Evolutionary conservation across 139 green algal genomes (phyloP).

Genomic region (Chlamydomonas schloesseri): DNA sequence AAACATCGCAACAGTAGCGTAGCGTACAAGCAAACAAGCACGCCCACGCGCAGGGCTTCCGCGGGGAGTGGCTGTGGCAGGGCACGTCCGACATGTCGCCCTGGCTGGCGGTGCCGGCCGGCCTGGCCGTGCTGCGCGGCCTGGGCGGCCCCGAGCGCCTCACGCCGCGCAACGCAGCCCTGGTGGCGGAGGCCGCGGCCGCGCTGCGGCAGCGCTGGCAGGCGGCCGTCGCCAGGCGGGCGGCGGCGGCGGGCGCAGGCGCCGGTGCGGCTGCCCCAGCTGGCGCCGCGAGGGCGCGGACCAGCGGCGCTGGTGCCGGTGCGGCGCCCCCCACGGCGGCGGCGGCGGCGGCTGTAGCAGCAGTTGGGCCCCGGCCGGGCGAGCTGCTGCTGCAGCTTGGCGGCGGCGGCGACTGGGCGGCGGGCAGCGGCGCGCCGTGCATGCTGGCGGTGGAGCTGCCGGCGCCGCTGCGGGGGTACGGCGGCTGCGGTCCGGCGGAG

Average conservation of each 20-base stretch:
- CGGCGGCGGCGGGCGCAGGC: not conserved
- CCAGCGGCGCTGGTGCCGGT: not conserved
- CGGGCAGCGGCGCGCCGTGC: conserved; percentile 13
- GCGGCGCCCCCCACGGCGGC: not conserved
- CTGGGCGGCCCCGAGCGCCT: conserved; percentile 16
- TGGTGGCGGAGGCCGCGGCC: conserved; percentile 20
- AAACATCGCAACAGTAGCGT: too few species aligned
- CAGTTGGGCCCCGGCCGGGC: not conserved
- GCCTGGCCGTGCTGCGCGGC: conserved; percentile 31
- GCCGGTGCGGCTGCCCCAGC: not conserved
- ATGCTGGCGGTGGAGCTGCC: conserved; percentile 57
- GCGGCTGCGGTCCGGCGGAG: not conserved
- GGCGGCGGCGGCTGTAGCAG: not conserved
- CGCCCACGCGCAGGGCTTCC: conserved; percentile 69
- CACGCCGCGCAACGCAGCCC: conserved; percentile 18
- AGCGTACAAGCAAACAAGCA: too few species aligned
- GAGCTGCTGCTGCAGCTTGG: conserved; percentile 13
- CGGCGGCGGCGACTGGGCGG: conserved; percentile 29
- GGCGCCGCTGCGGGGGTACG: conserved; percentile 26
- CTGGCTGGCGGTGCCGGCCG: conserved; percentile 63
- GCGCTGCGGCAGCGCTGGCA: conserved; percentile 7
- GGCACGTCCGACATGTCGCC: conserved; percentile 63
- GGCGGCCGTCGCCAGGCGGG: not conserved
- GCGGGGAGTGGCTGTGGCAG: conserved; percentile 73
- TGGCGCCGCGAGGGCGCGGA: not conserved